phyloP scores from a whole-genome alignment of 139 green algal genomes.

The Picochlorum sp. region DNA sequence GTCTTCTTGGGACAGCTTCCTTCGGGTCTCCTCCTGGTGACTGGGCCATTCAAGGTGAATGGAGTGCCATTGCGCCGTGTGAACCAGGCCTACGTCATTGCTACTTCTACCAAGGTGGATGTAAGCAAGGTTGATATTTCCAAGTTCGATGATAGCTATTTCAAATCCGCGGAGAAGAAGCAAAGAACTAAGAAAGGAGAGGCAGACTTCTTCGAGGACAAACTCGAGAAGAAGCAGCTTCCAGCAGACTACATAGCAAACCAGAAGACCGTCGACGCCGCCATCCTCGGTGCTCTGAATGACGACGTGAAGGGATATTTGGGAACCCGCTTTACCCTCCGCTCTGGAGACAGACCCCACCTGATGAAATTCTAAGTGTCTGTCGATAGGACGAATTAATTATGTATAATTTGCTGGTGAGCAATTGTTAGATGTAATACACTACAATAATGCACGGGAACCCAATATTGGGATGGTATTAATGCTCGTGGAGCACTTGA shows the following conservation, averaged over 20 bases:
- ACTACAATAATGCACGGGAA: slow-evolving; percentile 1
- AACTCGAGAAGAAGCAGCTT: slow-evolving; percentile 73
- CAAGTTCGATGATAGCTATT: slow-evolving; percentile 89
- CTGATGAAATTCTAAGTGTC: slow-evolving; percentile 92
- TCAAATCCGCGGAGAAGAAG: slow-evolving; percentile 79
- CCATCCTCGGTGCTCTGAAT: slow-evolving; percentile 23
- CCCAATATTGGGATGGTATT: not conserved
- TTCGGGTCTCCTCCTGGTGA: slow-evolving; percentile 91
- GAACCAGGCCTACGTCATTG: slow-evolving; percentile 97
- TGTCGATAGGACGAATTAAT: not conserved
- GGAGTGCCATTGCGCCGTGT: slow-evolving; percentile 90
- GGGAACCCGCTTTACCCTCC: slow-evolving; percentile 79
- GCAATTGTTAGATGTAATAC: slow-evolving; percentile 3
- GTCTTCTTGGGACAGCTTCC: slow-evolving; percentile 94
- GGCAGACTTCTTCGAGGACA: slow-evolving; percentile 30
- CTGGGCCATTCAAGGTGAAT: slow-evolving; percentile 95
- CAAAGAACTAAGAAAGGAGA: slow-evolving; percentile 52
- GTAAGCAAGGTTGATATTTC: slow-evolving; percentile 56
- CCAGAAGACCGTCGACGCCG: slow-evolving; percentile 85
- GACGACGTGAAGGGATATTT: slow-evolving; percentile 90
- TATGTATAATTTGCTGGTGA: slow-evolving; percentile 6
- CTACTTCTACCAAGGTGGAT: slow-evolving; percentile 88
- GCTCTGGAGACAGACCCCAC: slow-evolving; percentile 84
- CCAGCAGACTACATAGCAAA: slow-evolving; percentile 73
- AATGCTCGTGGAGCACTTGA: too few species aligned